Conservation (phyloP, 257 asterid species). For the Nicotiana attenuata region DNA sequence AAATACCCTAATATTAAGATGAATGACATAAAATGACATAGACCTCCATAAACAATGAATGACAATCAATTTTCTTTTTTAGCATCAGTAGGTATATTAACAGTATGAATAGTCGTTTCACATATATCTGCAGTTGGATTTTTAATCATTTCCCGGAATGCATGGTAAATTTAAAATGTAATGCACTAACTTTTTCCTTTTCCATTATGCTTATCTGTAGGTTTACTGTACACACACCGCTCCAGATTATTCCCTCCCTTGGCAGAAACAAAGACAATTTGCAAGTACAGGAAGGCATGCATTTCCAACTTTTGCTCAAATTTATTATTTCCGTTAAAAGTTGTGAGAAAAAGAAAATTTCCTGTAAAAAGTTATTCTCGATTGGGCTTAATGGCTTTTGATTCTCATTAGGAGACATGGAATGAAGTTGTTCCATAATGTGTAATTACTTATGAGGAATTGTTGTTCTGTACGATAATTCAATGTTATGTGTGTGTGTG, state of each 20-base stretch:
- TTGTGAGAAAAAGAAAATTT: neutral
- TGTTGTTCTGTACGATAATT: neutral
- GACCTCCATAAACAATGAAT: neutral
- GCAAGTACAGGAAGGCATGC: slow-evolving; percentile 98
- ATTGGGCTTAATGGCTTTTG: neutral
- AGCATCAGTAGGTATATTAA: neutral
- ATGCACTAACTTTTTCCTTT: neutral
- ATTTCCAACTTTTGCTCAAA: neutral
- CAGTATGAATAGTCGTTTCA: neutral
- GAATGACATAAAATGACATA: neutral
- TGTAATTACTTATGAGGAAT: neutral
- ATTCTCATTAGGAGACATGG: neutral
- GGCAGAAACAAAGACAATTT: slow-evolving; percentile 94
- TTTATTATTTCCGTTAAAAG: neutral
- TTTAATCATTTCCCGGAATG: neutral
- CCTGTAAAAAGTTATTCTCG: neutral
- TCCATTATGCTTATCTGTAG: slow-evolving; percentile 29
- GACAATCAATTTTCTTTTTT: neutral
- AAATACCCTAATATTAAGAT: neutral
- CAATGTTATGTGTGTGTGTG: neutral
- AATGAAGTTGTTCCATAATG: neutral
- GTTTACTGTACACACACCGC: slow-evolving; percentile 93
- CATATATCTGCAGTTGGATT: neutral
- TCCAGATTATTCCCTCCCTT: slow-evolving; percentile 95
- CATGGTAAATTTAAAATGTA: neutral